Percentiles rank a stretch among this genome's conserved stretches.
Conservation (phyloP, 352 stramenopile genomes). For the Phytophthora hybrid region DNA sequence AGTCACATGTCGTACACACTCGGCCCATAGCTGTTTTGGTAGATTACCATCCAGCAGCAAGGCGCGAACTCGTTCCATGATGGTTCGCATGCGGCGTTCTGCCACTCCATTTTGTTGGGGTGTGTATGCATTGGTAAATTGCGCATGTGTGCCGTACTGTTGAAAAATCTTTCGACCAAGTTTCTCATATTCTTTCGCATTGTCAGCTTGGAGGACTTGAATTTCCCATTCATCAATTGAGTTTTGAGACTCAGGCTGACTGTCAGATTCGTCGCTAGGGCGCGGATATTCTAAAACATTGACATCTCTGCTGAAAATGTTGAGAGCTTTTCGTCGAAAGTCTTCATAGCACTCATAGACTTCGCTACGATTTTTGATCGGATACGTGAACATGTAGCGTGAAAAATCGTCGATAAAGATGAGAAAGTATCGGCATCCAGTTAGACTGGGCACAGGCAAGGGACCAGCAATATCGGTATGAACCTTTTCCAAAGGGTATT, state of each 20-base stretch:
- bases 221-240: conserved; percentile 1
- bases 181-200: conserved; percentile 26
- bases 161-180: conserved; percentile 3
- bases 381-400: conserved; percentile 27
- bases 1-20: conserved; percentile 14
- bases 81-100: conserved; percentile 22
- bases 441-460: conserved; percentile 11
- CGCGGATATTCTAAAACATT: too few relatives aligned
- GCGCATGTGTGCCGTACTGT: conserved; percentile 19
- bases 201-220: conserved; percentile 10
- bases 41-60: conserved; percentile 2
- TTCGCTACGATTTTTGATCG: conserved; percentile 21
- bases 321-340: too few relatives aligned
- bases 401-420: conserved; percentile 37
- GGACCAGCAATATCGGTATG: conserved; percentile 16
- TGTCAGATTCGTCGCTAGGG: too few relatives aligned
- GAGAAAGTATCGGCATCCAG: conserved; percentile 27
- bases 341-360: conserved; percentile 31
- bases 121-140: conserved; percentile 26
- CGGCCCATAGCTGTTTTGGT: conserved; percentile 9
- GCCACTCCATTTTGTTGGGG: conserved; percentile 26
- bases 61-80: conserved; percentile 10
- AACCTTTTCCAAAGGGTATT: conserved; percentile 6
- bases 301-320: too few relatives aligned
- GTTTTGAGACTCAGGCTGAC: too few relatives aligned